These are phyloP conservation scores for Saccharomycopsis guyanensis DNA, from an alignment of 805 yeast genomes.

Conservation along the genomic window DNA sequence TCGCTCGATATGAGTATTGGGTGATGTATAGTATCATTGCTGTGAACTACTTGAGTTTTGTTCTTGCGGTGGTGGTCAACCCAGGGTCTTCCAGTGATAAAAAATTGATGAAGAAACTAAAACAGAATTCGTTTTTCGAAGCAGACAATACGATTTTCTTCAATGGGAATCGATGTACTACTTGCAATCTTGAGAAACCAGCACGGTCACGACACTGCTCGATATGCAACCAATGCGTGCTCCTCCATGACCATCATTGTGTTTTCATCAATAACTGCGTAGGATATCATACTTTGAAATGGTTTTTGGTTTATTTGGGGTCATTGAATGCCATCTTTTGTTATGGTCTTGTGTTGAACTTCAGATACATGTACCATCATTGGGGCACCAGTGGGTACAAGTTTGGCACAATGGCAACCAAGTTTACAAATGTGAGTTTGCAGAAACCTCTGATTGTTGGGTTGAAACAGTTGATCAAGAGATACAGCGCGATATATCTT, in stretches of 20 bases:
- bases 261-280: slow-evolving; percentile 68
- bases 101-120: background rate
- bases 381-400: background rate
- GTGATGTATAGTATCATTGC: slow-evolving; percentile 9
- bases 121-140: slow-evolving; percentile 23
- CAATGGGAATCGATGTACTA: slow-evolving; percentile 39
- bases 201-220: slow-evolving; percentile 74
- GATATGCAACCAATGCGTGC: slow-evolving; percentile 55
- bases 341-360: slow-evolving; percentile 34
- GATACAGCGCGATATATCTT: background rate
- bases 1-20: slow-evolving; percentile 4
- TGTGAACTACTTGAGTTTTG: slow-evolving; percentile 4
- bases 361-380: slow-evolving; percentile 6
- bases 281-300: slow-evolving; percentile 56
- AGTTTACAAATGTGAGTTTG: background rate
- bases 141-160: slow-evolving; percentile 50
- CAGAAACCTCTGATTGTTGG: background rate
- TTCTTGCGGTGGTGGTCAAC: slow-evolving; percentile 6
- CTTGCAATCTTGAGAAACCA: slow-evolving; percentile 58
- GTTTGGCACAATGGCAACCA: background rate
- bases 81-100: slow-evolving; percentile 6
- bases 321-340: slow-evolving; percentile 38
- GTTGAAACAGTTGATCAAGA: background rate
- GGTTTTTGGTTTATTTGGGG: slow-evolving; percentile 49
- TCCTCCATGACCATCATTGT: slow-evolving; percentile 69